Percentiles rank a stretch among this genome's conserved stretches.
phyloP scores from a whole-genome alignment of 1,139 yeast genomes.

The Hemisphaericaspora lyxosophila region DNA sequence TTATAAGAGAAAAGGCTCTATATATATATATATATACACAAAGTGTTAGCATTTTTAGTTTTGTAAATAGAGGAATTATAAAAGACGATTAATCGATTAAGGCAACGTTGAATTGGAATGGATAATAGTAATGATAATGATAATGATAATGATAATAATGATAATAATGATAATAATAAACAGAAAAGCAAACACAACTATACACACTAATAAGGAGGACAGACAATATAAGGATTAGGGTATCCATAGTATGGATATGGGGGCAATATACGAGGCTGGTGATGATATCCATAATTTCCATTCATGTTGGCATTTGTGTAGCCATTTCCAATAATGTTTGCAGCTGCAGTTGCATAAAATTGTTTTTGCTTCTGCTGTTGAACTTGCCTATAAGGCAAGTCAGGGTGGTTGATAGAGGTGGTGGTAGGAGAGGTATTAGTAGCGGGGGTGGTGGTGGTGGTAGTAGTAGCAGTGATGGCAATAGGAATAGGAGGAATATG shows the following conservation, averaged over 20 bases:
- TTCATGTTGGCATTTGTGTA: background rate
- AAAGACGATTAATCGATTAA: too few relatives aligned
- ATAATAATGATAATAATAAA: background rate
- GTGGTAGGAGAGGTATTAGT: constrained; percentile 6
- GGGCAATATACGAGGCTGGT: constrained; percentile 14
- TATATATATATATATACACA: too few relatives aligned
- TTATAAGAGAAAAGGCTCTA: too few relatives aligned
- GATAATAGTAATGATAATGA: too few relatives aligned
- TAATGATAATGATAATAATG: too few relatives aligned
- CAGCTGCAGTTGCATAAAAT: constrained; percentile 5
- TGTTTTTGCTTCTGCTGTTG: constrained; percentile 3
- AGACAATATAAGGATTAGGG: constrained; percentile 14
- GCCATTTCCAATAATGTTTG: background rate
- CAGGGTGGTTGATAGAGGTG: background rate
- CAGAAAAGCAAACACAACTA: background rate
- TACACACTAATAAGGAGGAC: constrained; percentile 3
- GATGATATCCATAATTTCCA: background rate
- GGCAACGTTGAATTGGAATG: too few relatives aligned
- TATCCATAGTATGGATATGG: constrained; percentile 14
- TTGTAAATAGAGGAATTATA: too few relatives aligned
- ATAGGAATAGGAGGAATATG: background rate
- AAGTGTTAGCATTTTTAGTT: too few relatives aligned
- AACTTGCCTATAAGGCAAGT: background rate
- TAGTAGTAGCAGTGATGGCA: background rate
- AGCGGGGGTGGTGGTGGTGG: constrained; percentile 1